These are phyloP conservation scores for Mrakia gelida DNA, from an alignment of 768 basidiomycete genomes.

Conservation along the genomic window DNA sequence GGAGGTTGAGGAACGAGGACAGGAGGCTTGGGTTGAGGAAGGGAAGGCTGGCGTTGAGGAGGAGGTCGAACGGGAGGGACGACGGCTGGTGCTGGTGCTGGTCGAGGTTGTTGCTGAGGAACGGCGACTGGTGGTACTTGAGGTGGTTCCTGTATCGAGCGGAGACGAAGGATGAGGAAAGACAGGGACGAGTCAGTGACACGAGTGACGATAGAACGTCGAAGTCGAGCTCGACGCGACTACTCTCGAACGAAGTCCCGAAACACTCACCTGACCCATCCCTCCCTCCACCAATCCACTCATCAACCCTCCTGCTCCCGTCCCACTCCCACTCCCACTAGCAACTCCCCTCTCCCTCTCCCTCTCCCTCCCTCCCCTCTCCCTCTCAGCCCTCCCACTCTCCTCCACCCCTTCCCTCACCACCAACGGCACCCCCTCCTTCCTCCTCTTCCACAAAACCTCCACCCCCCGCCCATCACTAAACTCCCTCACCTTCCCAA, in stretches of 20 bases:
- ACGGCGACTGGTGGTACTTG: no score
- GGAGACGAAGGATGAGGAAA: no score
- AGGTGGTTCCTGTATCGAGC: no score
- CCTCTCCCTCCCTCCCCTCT: background rate
- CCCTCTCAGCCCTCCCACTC: background rate
- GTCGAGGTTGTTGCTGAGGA: no score
- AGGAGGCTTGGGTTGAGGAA: background rate
- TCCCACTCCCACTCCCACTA: background rate
- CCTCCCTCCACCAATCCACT: background rate
- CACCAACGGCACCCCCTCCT: background rate
- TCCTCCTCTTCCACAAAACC: background rate
- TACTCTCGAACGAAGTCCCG: background rate
- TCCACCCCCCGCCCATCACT: background rate
- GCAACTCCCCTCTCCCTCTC: background rate
- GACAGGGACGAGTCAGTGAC: no score
- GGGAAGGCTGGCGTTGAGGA: background rate
- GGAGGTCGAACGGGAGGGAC: background rate
- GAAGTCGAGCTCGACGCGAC: background rate
- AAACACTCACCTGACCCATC: background rate
- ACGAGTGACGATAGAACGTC: no score
- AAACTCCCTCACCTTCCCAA: constrained; percentile 7
- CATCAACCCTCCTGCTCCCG: background rate
- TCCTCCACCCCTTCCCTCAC: background rate
- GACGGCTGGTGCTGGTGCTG: no score
- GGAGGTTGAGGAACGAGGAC: background rate